Percentiles rank a stretch among this genome's conserved stretches.
These are phyloP conservation scores for Ciborinia camelliae DNA, from an alignment of 2,329 filamentous ascomycete species.

Conservation along the genomic window DNA sequence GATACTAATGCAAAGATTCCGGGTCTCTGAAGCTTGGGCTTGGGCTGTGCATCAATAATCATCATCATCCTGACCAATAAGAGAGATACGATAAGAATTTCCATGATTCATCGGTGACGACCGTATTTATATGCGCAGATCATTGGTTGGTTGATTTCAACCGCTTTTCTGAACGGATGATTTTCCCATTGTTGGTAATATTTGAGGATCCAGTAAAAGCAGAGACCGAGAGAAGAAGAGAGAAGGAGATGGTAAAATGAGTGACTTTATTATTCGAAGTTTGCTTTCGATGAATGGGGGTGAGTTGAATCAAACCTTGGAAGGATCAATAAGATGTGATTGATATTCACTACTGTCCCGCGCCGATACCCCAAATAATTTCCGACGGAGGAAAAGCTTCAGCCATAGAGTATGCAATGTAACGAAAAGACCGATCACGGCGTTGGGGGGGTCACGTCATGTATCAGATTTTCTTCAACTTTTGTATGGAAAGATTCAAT, in stretches of 20 bases:
- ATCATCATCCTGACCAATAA: conserved; percentile 15
- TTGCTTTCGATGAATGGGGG: neutral
- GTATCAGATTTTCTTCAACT: neutral
- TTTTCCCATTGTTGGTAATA: neutral
- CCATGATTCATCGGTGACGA: conserved; percentile 19
- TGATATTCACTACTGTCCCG: neutral
- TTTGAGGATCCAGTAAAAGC: neutral
- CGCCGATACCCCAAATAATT: neutral
- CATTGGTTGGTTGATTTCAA: neutral
- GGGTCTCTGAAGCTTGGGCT: conserved; percentile 11
- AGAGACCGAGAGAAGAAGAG: neutral
- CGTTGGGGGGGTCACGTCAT: neutral
- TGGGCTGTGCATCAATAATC: neutral
- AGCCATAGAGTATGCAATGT: neutral
- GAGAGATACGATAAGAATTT: conserved; percentile 19
- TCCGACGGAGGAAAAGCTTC: neutral
- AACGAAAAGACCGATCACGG: conserved; percentile 14
- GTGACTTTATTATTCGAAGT: neutral
- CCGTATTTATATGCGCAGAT: neutral
- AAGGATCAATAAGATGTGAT: neutral
- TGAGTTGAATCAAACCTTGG: neutral
- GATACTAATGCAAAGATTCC: conserved; percentile 5
- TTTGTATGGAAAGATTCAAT: neutral
- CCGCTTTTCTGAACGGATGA: neutral
- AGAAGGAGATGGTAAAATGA: neutral